phyloP scores from a whole-genome alignment of 129 eudicot species.

The Escallonia rubra region DNA sequence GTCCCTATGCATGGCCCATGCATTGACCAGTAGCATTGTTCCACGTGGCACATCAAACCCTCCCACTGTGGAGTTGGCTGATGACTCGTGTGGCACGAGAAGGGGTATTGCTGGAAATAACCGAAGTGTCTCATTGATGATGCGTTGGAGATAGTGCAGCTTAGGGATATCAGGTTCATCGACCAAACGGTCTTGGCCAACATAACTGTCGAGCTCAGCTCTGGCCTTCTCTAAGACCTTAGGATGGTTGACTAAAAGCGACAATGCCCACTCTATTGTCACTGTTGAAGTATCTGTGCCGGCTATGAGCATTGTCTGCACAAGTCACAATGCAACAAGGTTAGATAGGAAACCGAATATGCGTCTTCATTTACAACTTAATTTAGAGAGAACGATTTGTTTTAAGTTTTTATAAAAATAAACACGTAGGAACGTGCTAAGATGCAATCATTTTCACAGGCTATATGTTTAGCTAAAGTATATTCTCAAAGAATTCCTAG shows the following conservation, averaged over 20 bases:
- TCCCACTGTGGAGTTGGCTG: neutral
- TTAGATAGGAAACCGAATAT: no score
- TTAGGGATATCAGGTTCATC: conserved; percentile 23
- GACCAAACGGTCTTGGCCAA: conserved; percentile 15
- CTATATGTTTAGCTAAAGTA: no score
- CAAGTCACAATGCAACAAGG: no score
- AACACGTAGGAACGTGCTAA: no score
- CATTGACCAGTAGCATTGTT: conserved; percentile 18
- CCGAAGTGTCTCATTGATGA: conserved; percentile 8
- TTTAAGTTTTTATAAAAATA: no score
- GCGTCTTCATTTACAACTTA: no score
- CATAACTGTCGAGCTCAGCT: conserved; percentile 12
- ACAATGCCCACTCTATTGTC: conserved; percentile 31
- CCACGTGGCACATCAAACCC: conserved; percentile 20
- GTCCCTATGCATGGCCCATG: conserved; percentile 26
- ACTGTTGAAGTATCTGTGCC: conserved; percentile 30
- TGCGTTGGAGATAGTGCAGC: conserved; percentile 11
- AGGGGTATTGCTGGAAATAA: neutral
- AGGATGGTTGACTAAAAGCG: conserved; percentile 23
- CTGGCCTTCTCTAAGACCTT: conserved; percentile 11
- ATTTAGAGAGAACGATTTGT: no score
- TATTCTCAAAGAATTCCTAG: no score
- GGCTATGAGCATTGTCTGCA: conserved; percentile 24
- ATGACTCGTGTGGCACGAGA: conserved; percentile 3
- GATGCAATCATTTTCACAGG: no score